phyloP scores from a whole-genome alignment of 306 rosid genomes.

The Lithocarpus polystachyus region DNA sequence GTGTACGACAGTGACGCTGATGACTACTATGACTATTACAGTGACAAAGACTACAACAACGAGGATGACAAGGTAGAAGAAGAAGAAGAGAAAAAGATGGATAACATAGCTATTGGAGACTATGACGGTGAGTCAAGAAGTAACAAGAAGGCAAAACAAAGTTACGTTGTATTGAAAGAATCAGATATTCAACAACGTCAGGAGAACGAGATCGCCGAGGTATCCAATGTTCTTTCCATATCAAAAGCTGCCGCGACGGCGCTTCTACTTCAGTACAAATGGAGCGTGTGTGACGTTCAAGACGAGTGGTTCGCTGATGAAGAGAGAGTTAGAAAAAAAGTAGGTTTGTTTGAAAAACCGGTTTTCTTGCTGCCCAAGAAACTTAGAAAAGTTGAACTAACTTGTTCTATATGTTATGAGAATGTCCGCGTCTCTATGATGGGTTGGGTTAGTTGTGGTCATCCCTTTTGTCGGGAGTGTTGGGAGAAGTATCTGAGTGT shows the following conservation, averaged over 20 bases:
- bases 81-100: too few relatives aligned
- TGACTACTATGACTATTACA: too few relatives aligned
- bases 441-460: conserved; percentile 12
- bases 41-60: too few relatives aligned
- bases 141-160: not conserved
- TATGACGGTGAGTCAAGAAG: not conserved
- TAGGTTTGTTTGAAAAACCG: conserved; percentile 1
- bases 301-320: conserved; percentile 17
- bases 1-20: too few relatives aligned
- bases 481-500: conserved; percentile 1
- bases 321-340: not conserved
- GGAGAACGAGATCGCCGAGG: not conserved
- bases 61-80: too few relatives aligned
- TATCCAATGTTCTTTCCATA: not conserved
- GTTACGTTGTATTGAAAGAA: not conserved
- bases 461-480: conserved; percentile 2
- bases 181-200: not conserved
- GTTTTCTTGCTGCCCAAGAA: not conserved
- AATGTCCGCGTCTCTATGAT: not conserved
- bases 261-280: not conserved
- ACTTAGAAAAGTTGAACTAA: not conserved
- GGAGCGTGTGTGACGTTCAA: not conserved
- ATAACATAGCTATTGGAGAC: not conserved
- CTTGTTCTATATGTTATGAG: conserved; percentile 3
- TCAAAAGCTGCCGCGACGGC: not conserved